Conservation (phyloP, 2,329 filamentous ascomycete genomes). For the Botrytis cinerea region DNA sequence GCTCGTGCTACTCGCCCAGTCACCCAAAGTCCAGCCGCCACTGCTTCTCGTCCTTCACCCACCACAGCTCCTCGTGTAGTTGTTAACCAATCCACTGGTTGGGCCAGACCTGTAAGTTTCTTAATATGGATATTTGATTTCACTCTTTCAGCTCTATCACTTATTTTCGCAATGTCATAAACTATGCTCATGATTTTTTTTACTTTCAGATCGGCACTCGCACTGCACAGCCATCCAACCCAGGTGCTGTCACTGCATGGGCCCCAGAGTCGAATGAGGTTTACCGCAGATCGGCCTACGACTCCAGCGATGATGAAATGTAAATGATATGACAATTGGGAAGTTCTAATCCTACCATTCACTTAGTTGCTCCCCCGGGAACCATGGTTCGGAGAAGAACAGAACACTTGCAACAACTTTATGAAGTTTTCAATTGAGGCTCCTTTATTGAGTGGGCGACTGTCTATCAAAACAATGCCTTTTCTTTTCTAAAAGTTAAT, state of each 20-base stretch:
- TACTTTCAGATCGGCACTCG: not conserved
- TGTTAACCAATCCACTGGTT: slow-evolving; percentile 10
- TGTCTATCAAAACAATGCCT: not conserved
- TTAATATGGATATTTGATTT: too few species aligned
- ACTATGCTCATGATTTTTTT: not conserved
- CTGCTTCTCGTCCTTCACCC: not conserved
- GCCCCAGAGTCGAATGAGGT: not conserved
- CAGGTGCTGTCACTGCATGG: not conserved
- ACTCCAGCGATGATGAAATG: slow-evolving; percentile 22
- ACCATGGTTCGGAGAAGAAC: not conserved
- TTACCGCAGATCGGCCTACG: slow-evolving; percentile 8
- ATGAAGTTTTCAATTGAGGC: not conserved
- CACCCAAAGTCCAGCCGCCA: not conserved
- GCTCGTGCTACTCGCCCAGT: not conserved
- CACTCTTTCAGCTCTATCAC: not conserved
- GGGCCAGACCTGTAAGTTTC: slow-evolving; percentile 23
- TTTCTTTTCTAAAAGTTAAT: not conserved
- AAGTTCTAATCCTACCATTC: not conserved
- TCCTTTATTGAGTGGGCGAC: not conserved
- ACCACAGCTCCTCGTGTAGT: not conserved
- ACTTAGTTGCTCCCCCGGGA: not conserved
- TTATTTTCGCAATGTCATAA: not conserved
- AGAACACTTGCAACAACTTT: not conserved
- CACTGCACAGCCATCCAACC: not conserved
- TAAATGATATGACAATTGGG: not conserved